Conservation (phyloP, 768 basidiomycete species). For the Podaxis sp. region DNA sequence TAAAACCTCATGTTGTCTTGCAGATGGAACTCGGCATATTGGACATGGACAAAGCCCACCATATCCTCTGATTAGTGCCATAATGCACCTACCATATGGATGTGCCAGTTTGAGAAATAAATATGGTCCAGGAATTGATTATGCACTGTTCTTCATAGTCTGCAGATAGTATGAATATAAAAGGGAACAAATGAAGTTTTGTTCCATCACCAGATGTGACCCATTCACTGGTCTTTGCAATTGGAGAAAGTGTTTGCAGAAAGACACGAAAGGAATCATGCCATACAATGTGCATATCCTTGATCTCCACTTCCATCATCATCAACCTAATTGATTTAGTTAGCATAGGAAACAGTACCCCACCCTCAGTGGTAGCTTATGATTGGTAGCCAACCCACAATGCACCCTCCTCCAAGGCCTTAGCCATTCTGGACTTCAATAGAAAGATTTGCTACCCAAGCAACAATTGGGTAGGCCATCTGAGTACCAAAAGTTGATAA, state of each 20-base stretch:
- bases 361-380: constrained; percentile 19
- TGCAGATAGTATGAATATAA: constrained; percentile 37
- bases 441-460: constrained; percentile 30
- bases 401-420: constrained; percentile 30
- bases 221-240: constrained; percentile 14
- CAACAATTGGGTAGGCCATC: constrained; percentile 30
- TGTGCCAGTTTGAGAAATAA: too few species aligned
- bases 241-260: constrained; percentile 24
- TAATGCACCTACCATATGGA: constrained; percentile 28
- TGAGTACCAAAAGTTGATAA: constrained; percentile 35
- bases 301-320: constrained; percentile 28
- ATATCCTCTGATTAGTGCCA: constrained; percentile 33
- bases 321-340: constrained; percentile 21
- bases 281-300: constrained; percentile 32
- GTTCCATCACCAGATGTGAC: constrained; percentile 22
- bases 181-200: constrained; percentile 29
- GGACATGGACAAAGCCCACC: constrained; percentile 33
- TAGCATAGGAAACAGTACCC: too few species aligned
- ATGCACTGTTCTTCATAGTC: constrained; percentile 49
- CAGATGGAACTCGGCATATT: constrained; percentile 30
- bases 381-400: constrained; percentile 38
- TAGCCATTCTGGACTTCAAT: constrained; percentile 29
- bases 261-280: constrained; percentile 35
- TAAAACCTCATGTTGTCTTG: constrained; percentile 23
- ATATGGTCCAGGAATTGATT: background rate